Percentiles rank a stretch among this genome's conserved stretches.
Conservation (phyloP, 495 filamentous ascomycete species). For the Podospora conica region DNA sequence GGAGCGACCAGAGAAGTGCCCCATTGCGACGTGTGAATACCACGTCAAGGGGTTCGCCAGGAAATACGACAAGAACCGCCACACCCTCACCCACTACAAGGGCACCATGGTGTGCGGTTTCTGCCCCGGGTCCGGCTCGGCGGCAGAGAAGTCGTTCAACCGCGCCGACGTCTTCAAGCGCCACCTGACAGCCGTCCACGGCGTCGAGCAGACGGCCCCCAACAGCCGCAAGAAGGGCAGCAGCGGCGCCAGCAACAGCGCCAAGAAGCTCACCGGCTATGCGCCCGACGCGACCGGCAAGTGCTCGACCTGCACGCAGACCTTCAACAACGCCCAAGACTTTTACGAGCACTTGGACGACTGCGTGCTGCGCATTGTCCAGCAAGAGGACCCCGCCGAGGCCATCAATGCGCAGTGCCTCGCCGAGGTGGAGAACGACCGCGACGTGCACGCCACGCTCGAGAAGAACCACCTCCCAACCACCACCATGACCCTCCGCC, state of each 20-base stretch:
- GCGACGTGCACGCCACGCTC: slow-evolving; percentile 75
- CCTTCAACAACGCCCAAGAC: slow-evolving; percentile 91
- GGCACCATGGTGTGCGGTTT: slow-evolving; percentile 99
- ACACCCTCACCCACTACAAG: slow-evolving; percentile 98
- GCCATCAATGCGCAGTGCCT: slow-evolving; percentile 88
- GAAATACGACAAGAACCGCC: slow-evolving; percentile 98
- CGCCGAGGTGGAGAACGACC: slow-evolving; percentile 74
- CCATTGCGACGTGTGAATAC: slow-evolving; percentile 91
- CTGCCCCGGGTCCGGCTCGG: slow-evolving; percentile 87
- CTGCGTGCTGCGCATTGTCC: slow-evolving; percentile 94
- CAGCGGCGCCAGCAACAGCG: slow-evolving; percentile 23
- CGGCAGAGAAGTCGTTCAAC: slow-evolving; percentile 97
- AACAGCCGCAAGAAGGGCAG: slow-evolving; percentile 84
- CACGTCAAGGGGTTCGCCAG: slow-evolving; percentile 93
- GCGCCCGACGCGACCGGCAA: slow-evolving; percentile 77
- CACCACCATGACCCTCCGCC: slow-evolving; percentile 49
- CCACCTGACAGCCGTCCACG: slow-evolving; percentile 89
- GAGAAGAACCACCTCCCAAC: slow-evolving; percentile 68
- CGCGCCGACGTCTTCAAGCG: slow-evolving; percentile 98
- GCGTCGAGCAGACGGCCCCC: slow-evolving; percentile 91
- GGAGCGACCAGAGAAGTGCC: slow-evolving; percentile 94
- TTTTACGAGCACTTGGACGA: slow-evolving; percentile 99
- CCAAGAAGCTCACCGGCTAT: slow-evolving; percentile 57
- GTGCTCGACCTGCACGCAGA: slow-evolving; percentile 89
- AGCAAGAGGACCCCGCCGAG: slow-evolving; percentile 93